Conservation (phyloP, 768 basidiomycete genomes). For the Tremella mesenterica region DNA sequence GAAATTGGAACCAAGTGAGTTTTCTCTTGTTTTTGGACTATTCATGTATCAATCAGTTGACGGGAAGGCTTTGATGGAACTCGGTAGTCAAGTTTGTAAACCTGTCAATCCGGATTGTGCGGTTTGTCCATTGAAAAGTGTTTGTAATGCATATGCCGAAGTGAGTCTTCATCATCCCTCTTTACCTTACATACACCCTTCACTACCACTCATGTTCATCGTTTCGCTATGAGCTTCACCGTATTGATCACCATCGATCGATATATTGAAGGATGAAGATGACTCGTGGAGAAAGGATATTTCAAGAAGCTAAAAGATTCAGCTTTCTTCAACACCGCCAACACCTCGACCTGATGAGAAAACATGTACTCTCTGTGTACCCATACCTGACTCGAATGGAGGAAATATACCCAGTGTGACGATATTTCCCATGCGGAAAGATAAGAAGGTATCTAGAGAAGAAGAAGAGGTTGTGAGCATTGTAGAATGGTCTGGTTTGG, state of each 20-base stretch:
- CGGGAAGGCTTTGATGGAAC: slow-evolving; percentile 76
- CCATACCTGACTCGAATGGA: slow-evolving; percentile 11
- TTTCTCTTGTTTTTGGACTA: not conserved
- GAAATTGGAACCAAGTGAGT: slow-evolving; percentile 60
- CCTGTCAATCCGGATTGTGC: slow-evolving; percentile 67
- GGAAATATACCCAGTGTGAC: slow-evolving; percentile 50
- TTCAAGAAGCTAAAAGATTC: too few species aligned
- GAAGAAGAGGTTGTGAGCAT: slow-evolving; percentile 78
- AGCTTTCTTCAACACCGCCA: slow-evolving; percentile 7
- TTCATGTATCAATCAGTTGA: not conserved
- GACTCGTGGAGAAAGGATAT: too few species aligned
- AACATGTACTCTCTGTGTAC: slow-evolving; percentile 28
- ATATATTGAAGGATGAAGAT: too few species aligned
- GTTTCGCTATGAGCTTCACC: not conserved
- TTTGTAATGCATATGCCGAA: slow-evolving; percentile 60
- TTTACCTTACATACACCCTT: not conserved
- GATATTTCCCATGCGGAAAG: slow-evolving; percentile 76
- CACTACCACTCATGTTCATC: not conserved
- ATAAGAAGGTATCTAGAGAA: slow-evolving; percentile 71
- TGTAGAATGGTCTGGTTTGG: slow-evolving; percentile 59
- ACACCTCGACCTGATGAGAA: slow-evolving; percentile 1
- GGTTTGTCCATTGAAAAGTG: slow-evolving; percentile 59
- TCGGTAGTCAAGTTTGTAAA: slow-evolving; percentile 88
- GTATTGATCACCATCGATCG: too few species aligned
- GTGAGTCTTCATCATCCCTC: slow-evolving; percentile 23